phyloP scores from a whole-genome alignment of 2,329 filamentous ascomycete genomes.

The Colletotrichum noveboracense region DNA sequence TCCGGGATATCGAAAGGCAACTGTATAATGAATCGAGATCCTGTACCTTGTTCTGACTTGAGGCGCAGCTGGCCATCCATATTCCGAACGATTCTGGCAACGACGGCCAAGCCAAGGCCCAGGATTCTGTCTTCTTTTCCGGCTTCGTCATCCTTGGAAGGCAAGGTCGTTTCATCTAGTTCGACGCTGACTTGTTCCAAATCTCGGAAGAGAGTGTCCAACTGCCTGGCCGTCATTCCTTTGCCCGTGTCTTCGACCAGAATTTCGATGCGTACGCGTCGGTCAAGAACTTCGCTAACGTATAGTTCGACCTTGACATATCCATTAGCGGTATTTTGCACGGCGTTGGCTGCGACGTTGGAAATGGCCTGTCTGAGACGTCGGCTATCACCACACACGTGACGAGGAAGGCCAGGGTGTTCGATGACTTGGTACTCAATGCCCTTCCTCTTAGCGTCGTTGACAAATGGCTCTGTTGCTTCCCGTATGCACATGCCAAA shows the following conservation, averaged over 20 bases:
- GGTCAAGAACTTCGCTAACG: conserved; percentile 57
- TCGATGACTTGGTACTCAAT: conserved; percentile 73
- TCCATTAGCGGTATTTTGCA: conserved; percentile 76
- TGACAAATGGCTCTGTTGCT: conserved; percentile 75
- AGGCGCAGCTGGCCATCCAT: conserved; percentile 88
- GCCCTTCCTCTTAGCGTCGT: conserved; percentile 77
- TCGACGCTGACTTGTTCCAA: conserved; percentile 62
- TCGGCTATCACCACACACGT: conserved; percentile 79
- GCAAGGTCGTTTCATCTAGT: conserved; percentile 31
- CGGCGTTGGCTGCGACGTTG: conserved; percentile 84
- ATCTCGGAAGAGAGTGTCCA: conserved; percentile 63
- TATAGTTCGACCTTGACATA: conserved; percentile 74
- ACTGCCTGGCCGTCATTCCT: conserved; percentile 69
- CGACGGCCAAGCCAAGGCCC: conserved; percentile 84
- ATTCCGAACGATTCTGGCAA: conserved; percentile 85
- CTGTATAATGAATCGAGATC: conserved; percentile 82
- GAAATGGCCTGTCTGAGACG: conserved; percentile 82
- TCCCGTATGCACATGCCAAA: conserved; percentile 74
- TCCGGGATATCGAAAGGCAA: conserved; percentile 73
- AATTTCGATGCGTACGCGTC: conserved; percentile 73
- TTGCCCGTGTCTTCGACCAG: conserved; percentile 76
- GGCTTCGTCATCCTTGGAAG: conserved; percentile 30
- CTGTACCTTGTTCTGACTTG: conserved; percentile 82
- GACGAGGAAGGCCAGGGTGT: conserved; percentile 70
- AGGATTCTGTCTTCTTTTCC: conserved; percentile 52